phyloP scores from a whole-genome alignment of 2,329 filamentous ascomycete genomes.

The Paecilomyces formosus region DNA sequence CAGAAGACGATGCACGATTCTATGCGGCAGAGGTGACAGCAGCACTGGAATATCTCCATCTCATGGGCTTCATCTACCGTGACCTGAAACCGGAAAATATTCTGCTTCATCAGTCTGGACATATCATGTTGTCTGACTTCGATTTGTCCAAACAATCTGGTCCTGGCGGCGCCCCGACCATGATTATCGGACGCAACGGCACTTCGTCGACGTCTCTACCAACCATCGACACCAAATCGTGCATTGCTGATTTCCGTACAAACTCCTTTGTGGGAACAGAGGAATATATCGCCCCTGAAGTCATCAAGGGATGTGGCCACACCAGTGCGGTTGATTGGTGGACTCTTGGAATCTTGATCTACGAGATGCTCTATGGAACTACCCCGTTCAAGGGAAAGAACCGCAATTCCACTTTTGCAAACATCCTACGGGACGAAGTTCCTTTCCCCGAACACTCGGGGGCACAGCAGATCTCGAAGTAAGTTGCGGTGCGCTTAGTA shows the following conservation, averaged over 20 bases:
- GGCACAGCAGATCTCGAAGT: constrained; percentile 85
- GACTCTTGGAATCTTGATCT: constrained; percentile 94
- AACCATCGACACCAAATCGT: constrained; percentile 97
- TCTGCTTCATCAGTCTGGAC: constrained; percentile 93
- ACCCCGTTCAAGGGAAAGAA: constrained; percentile 99
- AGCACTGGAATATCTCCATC: constrained; percentile 88
- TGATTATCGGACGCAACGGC: constrained; percentile 90
- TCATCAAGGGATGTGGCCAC: constrained; percentile 97
- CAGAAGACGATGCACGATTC: constrained; percentile 92
- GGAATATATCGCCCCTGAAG: constrained; percentile 97
- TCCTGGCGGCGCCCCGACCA: constrained; percentile 88
- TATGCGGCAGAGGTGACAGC: constrained; percentile 97
- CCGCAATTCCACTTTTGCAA: constrained; percentile 94
- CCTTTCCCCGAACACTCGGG: constrained; percentile 87
- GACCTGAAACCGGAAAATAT: constrained; percentile 98
- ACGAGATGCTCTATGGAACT: constrained; percentile 98
- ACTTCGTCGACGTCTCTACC: constrained; percentile 79
- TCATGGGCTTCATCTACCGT: constrained; percentile 99
- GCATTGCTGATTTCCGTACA: constrained; percentile 95
- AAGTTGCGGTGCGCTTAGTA: constrained; percentile 33
- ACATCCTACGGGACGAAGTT: constrained; percentile 91
- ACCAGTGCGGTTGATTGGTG: constrained; percentile 99
- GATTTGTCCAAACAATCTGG: constrained; percentile 97
- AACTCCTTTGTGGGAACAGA: constrained; percentile 98
- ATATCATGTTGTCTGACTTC: constrained; percentile 99